phyloP scores from a whole-genome alignment of 257 asterid genomes.

The Solanum virginianum region DNA sequence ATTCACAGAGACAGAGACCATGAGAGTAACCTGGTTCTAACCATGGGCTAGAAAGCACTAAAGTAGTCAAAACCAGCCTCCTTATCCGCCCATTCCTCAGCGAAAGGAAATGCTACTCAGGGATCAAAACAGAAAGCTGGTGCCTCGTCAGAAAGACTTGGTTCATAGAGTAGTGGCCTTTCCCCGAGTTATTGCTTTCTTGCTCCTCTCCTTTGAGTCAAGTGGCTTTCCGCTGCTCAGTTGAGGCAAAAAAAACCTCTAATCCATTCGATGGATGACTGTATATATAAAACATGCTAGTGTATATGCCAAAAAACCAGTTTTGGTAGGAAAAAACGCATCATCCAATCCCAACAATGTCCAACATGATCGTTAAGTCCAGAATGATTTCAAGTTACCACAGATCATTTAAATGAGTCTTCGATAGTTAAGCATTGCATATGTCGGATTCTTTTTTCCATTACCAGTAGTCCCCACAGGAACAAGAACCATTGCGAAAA shows the following conservation, averaged over 20 bases:
- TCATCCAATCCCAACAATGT: background rate
- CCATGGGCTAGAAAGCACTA: background rate
- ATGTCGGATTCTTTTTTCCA: background rate
- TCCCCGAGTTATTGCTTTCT: too few species aligned
- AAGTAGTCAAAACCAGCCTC: background rate
- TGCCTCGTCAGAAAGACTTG: too few species aligned
- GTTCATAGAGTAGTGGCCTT: too few species aligned
- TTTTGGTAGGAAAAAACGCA: background rate
- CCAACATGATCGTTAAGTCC: background rate
- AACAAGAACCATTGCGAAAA: conserved; percentile 55
- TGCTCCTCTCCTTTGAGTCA: too few species aligned
- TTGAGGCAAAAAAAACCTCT: background rate
- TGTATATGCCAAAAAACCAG: background rate
- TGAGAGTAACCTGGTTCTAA: background rate
- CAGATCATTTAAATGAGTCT: background rate
- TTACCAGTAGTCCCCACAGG: conserved; percentile 86
- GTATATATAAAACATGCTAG: background rate
- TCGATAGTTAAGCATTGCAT: background rate
- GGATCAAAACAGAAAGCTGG: too few species aligned
- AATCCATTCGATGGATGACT: background rate
- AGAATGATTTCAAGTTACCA: background rate
- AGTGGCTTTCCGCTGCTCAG: too few species aligned
- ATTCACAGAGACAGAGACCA: background rate
- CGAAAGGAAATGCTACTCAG: too few species aligned
- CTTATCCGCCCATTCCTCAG: background rate